Conservation (phyloP, 139 green algal genomes). For the Marvania coccoides region DNA sequence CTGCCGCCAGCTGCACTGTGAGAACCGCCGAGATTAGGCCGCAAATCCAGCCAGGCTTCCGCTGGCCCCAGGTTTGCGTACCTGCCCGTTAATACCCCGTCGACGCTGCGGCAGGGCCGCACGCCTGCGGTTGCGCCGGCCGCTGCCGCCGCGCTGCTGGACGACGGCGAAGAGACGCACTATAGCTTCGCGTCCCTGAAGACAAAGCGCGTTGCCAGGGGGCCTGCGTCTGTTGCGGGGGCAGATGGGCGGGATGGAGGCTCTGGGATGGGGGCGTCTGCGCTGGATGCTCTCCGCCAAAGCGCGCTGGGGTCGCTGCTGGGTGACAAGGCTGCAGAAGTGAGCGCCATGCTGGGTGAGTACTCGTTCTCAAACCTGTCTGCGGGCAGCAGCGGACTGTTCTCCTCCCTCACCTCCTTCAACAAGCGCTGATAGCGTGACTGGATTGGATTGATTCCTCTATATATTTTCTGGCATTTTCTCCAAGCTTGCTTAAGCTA, state of each 20-base stretch:
- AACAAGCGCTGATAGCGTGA: too few species aligned
- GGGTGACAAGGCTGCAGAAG: constrained; percentile 21
- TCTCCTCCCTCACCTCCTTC: too few species aligned
- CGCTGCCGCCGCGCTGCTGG: neutral
- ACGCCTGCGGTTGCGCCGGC: neutral
- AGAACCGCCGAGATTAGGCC: too few species aligned
- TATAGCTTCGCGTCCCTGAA: neutral
- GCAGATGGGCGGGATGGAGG: neutral
- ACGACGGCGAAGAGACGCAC: neutral
- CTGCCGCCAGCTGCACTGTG: too few species aligned
- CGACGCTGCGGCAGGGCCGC: neutral
- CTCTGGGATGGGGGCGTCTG: neutral
- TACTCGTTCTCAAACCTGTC: too few species aligned
- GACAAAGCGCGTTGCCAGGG: neutral
- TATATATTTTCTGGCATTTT: too few species aligned
- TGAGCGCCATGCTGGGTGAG: constrained; percentile 14
- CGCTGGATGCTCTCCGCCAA: constrained; percentile 6
- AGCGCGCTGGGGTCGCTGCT: constrained; percentile 10
- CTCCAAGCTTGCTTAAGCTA: too few species aligned
- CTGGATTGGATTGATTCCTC: too few species aligned
- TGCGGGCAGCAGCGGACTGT: too few species aligned
- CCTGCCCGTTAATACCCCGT: constrained; percentile 71
- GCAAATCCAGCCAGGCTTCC: too few species aligned
- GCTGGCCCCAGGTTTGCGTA: constrained; percentile 73
- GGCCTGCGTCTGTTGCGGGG: neutral